These are phyloP conservation scores for Triticum aestivum DNA, from an alignment of 176 grass and related monocot species.

Conservation along the genomic window IWGSC_CS_RefSeq_v2.1 NC_057802.1:186043166-186043665, in stretches of 20 bases:
- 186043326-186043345: background rate
- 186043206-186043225: background rate
- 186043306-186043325: constrained; percentile 63
- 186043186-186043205: constrained; percentile 4
- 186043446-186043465: background rate
- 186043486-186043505: background rate
- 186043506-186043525: background rate
- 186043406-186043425: background rate
- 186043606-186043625: background rate
- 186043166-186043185: constrained; percentile 9
- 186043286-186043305: constrained; percentile 95
- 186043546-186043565: background rate
- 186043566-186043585: background rate
- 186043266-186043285: constrained; percentile 92
- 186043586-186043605: background rate
- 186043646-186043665: background rate
- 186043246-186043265: constrained; percentile 85
- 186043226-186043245: constrained; percentile 91
- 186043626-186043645: background rate
- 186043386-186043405: background rate
- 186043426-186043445: background rate
- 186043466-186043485: background rate
- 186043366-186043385: background rate
- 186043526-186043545: background rate
- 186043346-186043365: background rate